Evolutionary conservation across 208 protist genomes (phyloP), one percentile per base, ranked within the genome.

Genomic region (Acanthamoeba lenticulata): DNA sequence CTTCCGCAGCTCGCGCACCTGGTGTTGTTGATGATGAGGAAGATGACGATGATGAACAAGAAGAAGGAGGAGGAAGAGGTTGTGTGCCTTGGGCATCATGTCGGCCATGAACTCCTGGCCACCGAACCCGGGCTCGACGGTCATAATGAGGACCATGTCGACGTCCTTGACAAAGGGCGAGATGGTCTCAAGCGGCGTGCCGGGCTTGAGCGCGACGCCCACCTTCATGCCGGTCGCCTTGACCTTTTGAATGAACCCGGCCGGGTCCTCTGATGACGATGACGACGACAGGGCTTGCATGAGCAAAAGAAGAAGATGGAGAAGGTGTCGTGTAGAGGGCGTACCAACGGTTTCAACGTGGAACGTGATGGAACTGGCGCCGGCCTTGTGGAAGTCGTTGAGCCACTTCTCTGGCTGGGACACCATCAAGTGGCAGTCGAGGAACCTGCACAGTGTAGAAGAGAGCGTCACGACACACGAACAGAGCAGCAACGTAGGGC

Each of bases 101-200:
- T 99, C 98, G 0, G 92, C 83, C 98, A 99, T 99, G 95, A 99
- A 99, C 1, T 95, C 97, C 97, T 99, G 99, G 29, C 99, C 99
- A 47, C 99, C 99, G 94, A 99, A 99, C 60, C 99, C 99, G 27
- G 99, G 99, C 95, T 99, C 99, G 29, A 99, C 99, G 3, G 99
- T 99, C 99, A 99, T 99, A 42, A 99, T 97, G 40, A 99, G 98
- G 19, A 99, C 97, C 97, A 99, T 99, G 96, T 99, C 99, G 13
- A 99, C 95, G 24, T 95, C 38, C 17, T 97, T 95, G 9, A 97
- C 90, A n/a, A 98, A 97, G 57, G 95, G 94, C 2, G 88, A 21
- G 21, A 94, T 5, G 97, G 96, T n/a, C 94, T 96, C 86, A 93
- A 98, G 95, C 40, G 97, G 96, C 1, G 99, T 99, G 47, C 97